These are phyloP conservation scores for Zygosaccharomyces gambellarensis DNA, from an alignment of 805 yeast genomes.

Conservation along the genomic window DNA sequence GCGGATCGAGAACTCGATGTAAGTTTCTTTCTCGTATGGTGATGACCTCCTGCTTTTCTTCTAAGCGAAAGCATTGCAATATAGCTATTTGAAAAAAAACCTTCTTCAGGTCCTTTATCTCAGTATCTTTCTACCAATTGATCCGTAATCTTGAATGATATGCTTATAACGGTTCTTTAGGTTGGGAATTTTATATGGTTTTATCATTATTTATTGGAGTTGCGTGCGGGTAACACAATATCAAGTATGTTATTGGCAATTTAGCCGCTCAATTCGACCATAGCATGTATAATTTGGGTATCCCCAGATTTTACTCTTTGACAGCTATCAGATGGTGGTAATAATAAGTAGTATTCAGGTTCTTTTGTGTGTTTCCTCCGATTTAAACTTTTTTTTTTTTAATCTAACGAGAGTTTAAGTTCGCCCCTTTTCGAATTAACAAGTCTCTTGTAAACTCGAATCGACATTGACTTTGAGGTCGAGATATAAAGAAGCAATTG, in stretches of 20 bases:
- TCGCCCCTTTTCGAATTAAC: slow-evolving; percentile 5
- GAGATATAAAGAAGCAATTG: not conserved
- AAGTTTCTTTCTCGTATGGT: slow-evolving; percentile 22
- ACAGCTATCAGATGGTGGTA: not conserved
- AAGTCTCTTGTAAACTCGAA: not conserved
- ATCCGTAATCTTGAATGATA: not conserved
- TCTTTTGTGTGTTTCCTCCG: not conserved
- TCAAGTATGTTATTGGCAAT: not conserved
- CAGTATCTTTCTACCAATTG: not conserved
- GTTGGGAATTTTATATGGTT: not conserved
- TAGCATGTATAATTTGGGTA: not conserved
- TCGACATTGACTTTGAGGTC: not conserved
- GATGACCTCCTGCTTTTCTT: slow-evolving; percentile 26
- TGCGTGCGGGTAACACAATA: slow-evolving; percentile 1
- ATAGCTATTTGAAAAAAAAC: not conserved
- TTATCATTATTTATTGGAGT: not conserved
- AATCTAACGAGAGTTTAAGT: not conserved
- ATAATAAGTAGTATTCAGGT: not conserved
- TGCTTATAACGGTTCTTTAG: not conserved
- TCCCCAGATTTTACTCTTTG: not conserved
- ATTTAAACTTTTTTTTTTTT: not conserved
- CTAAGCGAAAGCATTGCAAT: slow-evolving; percentile 23
- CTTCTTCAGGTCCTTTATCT: not conserved
- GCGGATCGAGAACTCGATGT: slow-evolving; percentile 21
- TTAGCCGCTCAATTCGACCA: not conserved